These are phyloP conservation scores for Trichoderma koningiopsis DNA, from an alignment of 2,329 filamentous ascomycete genomes.

Conservation along the genomic window DNA sequence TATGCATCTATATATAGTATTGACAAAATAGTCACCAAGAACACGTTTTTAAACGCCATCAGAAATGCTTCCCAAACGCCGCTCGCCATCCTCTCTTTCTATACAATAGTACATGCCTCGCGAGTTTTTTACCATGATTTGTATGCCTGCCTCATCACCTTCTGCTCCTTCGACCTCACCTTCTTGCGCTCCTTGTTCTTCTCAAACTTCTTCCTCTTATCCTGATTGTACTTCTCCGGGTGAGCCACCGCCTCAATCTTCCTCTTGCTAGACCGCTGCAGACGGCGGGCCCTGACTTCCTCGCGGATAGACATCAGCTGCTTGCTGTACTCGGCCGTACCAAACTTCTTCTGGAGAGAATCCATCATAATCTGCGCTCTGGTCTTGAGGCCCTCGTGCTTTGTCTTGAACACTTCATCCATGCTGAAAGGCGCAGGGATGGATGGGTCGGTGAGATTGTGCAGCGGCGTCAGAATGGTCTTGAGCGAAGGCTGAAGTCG, in stretches of 20 bases:
- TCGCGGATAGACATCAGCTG: conserved; percentile 73
- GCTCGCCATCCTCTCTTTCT: background rate
- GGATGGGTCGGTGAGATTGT: conserved; percentile 80
- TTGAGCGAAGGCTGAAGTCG: conserved; percentile 65
- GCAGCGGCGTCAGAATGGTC: conserved; percentile 62
- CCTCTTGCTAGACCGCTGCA: conserved; percentile 78
- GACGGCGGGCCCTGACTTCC: conserved; percentile 69
- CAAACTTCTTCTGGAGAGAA: conserved; percentile 80
- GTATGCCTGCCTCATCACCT: conserved; percentile 71
- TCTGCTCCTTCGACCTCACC: conserved; percentile 73
- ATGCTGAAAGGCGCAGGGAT: conserved; percentile 72
- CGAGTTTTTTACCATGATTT: conserved; percentile 48
- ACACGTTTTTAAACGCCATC: conserved; percentile 9
- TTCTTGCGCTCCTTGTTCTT: conserved; percentile 82
- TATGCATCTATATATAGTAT: conserved; percentile 1
- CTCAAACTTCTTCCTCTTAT: conserved; percentile 82
- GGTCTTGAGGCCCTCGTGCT: conserved; percentile 70
- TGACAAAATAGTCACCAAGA: background rate
- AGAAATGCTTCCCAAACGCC: conserved; percentile 29
- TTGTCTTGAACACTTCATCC: conserved; percentile 68
- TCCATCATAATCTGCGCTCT: conserved; percentile 79
- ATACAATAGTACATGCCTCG: background rate
- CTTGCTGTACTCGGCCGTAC: conserved; percentile 76
- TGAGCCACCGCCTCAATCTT: conserved; percentile 83
- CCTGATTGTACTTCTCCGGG: conserved; percentile 75